phyloP scores from a whole-genome alignment of 768 basidiomycete genomes.

The Mrakia gelida region DNA sequence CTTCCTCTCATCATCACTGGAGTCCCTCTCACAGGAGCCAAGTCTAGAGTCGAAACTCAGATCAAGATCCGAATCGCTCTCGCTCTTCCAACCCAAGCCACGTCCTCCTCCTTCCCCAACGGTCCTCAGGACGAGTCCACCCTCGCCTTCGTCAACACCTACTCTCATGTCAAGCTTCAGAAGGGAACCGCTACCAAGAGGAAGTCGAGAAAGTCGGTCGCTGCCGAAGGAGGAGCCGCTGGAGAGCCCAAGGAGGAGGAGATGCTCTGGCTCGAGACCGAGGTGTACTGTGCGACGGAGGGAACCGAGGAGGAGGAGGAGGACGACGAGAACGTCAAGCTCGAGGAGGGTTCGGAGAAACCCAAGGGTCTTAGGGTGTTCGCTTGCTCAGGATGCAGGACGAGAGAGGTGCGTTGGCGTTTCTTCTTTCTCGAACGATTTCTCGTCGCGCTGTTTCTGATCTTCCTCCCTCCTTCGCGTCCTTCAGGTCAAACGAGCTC shows the following conservation, averaged over 20 bases:
- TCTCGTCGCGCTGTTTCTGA: not conserved
- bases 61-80: slow-evolving; percentile 65
- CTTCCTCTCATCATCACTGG: slow-evolving; percentile 77
- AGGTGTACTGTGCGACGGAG: slow-evolving; percentile 73
- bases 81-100: slow-evolving; percentile 53
- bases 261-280: slow-evolving; percentile 65
- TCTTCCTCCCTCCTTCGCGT: not conserved
- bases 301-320: slow-evolving; percentile 48
- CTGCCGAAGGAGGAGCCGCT: slow-evolving; percentile 48
- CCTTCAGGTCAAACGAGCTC: slow-evolving; percentile 62
- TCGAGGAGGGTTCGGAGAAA: not conserved
- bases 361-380: slow-evolving; percentile 48
- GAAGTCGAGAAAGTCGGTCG: slow-evolving; percentile 76
- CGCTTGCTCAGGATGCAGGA: slow-evolving; percentile 82
- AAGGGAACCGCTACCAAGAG: slow-evolving; percentile 77
- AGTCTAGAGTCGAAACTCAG: slow-evolving; percentile 93
- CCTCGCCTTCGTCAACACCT: slow-evolving; percentile 48
- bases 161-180: slow-evolving; percentile 81
- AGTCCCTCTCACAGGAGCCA: slow-evolving; percentile 75
- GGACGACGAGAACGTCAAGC: not conserved
- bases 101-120: slow-evolving; percentile 38
- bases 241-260: slow-evolving; percentile 56
- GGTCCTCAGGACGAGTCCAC: not conserved
- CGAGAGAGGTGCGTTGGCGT: slow-evolving; percentile 63
- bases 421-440: slow-evolving; percentile 43